These are phyloP conservation scores for Begonia loranthoides DNA, from an alignment of 306 rosid genomes.

Conservation along the genomic window DNA sequence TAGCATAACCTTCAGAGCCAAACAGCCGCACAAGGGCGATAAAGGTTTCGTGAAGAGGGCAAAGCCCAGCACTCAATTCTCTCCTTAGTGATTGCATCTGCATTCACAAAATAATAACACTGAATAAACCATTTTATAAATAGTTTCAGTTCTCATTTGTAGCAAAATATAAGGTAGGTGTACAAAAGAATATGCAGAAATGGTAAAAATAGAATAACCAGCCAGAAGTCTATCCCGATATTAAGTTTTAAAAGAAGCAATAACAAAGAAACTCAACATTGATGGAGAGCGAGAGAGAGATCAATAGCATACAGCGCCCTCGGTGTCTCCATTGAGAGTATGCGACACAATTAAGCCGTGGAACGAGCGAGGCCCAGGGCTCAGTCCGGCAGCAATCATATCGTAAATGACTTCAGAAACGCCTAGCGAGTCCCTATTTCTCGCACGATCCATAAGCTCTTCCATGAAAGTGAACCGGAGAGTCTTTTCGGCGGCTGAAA, in stretches of 20 bases:
- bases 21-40: slow-evolving; percentile 62
- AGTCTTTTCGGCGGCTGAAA: slow-evolving; percentile 34
- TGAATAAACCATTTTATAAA: background rate
- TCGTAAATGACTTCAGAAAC: slow-evolving; percentile 72
- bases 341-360: slow-evolving; percentile 75
- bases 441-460: slow-evolving; percentile 81
- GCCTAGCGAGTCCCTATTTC: slow-evolving; percentile 50
- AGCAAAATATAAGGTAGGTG: background rate
- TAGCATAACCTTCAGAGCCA: slow-evolving; percentile 56
- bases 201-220: no score
- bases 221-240: no score
- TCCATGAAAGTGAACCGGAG: slow-evolving; percentile 93
- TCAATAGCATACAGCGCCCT: slow-evolving; percentile 45
- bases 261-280: background rate
- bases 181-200: no score
- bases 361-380: slow-evolving; percentile 89
- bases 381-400: slow-evolving; percentile 89
- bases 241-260: no score
- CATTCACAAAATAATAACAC: background rate
- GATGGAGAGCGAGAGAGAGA: background rate
- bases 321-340: slow-evolving; percentile 54
- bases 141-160: background rate
- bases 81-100: slow-evolving; percentile 77
- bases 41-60: slow-evolving; percentile 85
- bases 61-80: slow-evolving; percentile 74